phyloP scores from a whole-genome alignment of 2,329 filamentous ascomycete species.

The Sporothrix luriei region DNA sequence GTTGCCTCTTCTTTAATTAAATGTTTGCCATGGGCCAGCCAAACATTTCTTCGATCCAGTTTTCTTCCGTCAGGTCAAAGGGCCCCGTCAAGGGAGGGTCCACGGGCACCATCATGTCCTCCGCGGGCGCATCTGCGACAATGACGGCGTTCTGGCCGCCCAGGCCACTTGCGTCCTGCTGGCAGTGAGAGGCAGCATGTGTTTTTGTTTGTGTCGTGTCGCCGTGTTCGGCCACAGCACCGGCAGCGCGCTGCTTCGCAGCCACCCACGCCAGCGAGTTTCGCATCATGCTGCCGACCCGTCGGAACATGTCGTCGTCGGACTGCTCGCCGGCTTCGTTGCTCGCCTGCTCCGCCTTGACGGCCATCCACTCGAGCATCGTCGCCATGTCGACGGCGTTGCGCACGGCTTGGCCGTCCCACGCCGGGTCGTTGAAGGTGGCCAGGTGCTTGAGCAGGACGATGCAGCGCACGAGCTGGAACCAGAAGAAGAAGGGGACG shows the following conservation, averaged over 20 bases:
- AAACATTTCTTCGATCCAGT: constrained; percentile 19
- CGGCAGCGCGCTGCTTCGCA: not conserved
- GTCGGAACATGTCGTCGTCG: constrained; percentile 44
- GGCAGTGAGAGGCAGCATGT: not conserved
- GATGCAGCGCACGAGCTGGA: constrained; percentile 44
- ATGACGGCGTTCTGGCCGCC: not conserved
- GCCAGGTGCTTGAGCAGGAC: constrained; percentile 45
- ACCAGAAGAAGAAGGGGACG: constrained; percentile 45
- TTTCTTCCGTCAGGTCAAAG: not conserved
- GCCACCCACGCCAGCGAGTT: not conserved
- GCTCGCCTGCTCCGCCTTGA: constrained; percentile 39
- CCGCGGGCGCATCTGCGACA: not conserved
- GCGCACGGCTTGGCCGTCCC: constrained; percentile 45
- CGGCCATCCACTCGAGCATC: constrained; percentile 41
- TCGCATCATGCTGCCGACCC: constrained; percentile 10
- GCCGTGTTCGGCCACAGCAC: too few species aligned
- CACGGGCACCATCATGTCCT: not conserved
- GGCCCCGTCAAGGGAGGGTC: not conserved
- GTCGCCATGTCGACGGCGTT: constrained; percentile 41
- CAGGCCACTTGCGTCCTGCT: not conserved
- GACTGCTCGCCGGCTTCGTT: constrained; percentile 41
- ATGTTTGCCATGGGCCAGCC: constrained; percentile 24
- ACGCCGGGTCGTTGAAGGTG: constrained; percentile 45
- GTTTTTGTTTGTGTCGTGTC: not conserved
- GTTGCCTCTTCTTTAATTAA: not conserved